A percentile compares a stretch with the other conserved stretches of the same genome.
Conservation (phyloP, 2,329 filamentous ascomycete species). For the Acephala macrosclerotiorum region DNA sequence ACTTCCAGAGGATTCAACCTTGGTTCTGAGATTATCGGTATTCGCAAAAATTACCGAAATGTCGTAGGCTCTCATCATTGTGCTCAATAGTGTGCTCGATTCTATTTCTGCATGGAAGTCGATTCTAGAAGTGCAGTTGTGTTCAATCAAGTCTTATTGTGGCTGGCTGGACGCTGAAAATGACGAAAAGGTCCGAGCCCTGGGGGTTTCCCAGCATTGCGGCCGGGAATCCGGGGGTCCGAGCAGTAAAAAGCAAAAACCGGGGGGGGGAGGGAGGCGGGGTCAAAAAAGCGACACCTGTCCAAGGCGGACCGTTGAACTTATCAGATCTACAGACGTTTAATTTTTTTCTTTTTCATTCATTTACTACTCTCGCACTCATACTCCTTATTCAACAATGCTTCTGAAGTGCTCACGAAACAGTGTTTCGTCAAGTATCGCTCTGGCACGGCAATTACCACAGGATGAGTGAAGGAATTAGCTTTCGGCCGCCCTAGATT, state of each 20-base stretch:
- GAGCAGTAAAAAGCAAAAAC: background rate
- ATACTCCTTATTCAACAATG: background rate
- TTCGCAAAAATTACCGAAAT: background rate
- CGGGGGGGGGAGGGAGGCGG: no score
- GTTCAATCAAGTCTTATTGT: no score
- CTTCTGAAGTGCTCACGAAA: no score
- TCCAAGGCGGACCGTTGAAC: background rate
- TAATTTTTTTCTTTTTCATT: background rate
- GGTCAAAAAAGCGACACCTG: background rate
- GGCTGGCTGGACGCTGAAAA: no score
- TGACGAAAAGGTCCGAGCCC: no score
- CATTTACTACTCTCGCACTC: background rate
- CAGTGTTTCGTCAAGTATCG: no score
- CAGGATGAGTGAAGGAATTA: background rate
- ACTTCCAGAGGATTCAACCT: background rate
- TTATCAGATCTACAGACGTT: background rate
- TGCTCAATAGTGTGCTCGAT: background rate
- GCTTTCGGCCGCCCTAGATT: background rate
- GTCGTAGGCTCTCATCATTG: background rate
- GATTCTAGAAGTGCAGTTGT: background rate
- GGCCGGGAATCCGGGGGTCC: background rate
- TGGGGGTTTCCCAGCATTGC: no score
- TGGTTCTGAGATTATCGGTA: background rate
- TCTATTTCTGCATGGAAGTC: no score
- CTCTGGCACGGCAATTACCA: no score